Evolutionary conservation across 768 basidiomycete species (phyloP), one percentile per base, ranked within the genome.

Genomic region (Leucocoprinus sp.): DNA sequence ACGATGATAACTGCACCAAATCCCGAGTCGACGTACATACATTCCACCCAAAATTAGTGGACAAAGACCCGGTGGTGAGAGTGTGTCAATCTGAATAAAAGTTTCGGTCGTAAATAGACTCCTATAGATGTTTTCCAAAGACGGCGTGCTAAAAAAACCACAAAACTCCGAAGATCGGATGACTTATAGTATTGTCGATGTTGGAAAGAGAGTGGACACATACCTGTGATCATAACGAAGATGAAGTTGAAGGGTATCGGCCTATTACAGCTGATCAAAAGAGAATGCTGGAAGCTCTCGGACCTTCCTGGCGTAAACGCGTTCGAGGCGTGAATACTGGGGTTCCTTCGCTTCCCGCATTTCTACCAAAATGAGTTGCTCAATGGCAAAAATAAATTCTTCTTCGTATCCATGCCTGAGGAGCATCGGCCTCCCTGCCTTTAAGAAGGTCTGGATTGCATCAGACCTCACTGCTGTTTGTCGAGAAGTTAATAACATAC

Each of bases 341-440:
- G 69, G 69, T 8, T 63, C 62, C 14, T 61, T 53, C 4, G 72
- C 70, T 12, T 73, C 70, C 11, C 63, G 58, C 31, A 85, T 56
- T 54, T 88, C 86, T 26, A 55, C 35, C n/a, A 57, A 58, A 9
- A 78, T 72, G 18, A 75, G 71, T 4, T 45, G 43, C 58, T 84
- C 71, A 14, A 88, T 60, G 24, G 72, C 64, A 46, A 78, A 64
- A 17, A 86, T 69, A 12, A 78, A 55, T 6, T 64, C 60, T 55
- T 73, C 70, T 2, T 77, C 59, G 22, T 86, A 54, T 3, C 83
- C 86, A 53, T 66, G 73, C 9, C 78, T 74, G 4, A 88, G 70
- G 2, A 89, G 69, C 33, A 88, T 64, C 17, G 83, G 80, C n/a
- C 82, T 69, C 14, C 75, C 79, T 0, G 80, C 77, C 51, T 68